Conservation (phyloP, 805 yeast genomes). For the Candida tibetensis region DNA sequence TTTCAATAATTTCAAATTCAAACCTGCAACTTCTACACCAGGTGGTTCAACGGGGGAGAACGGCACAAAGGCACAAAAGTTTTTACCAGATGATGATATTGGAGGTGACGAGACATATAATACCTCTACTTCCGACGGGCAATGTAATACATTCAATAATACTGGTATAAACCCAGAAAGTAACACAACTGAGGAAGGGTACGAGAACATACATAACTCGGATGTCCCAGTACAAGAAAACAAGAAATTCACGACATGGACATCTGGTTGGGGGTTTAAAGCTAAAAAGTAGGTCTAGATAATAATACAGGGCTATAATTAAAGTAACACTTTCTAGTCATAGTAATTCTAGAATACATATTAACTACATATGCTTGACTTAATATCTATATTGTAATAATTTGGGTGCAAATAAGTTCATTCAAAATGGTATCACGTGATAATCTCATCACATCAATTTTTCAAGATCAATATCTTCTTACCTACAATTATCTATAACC, state of each 20-base stretch:
- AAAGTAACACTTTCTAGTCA: too few relatives aligned
- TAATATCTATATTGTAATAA: too few relatives aligned
- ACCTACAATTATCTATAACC: neutral
- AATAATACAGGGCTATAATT: too few relatives aligned
- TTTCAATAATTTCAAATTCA: slow-evolving; percentile 15
- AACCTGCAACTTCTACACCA: slow-evolving; percentile 13
- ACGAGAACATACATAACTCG: slow-evolving; percentile 5
- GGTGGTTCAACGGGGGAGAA: slow-evolving; percentile 1
- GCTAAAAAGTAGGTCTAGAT: slow-evolving; percentile 6
- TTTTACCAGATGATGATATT: slow-evolving; percentile 8
- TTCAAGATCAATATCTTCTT: neutral
- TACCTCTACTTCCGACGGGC: too few relatives aligned
- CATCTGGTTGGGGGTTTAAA: slow-evolving; percentile 17
- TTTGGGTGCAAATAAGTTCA: neutral
- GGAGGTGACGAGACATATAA: neutral
- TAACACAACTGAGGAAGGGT: slow-evolving; percentile 1
- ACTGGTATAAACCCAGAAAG: slow-evolving; percentile 1
- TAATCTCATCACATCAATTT: neutral
- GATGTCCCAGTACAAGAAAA: neutral
- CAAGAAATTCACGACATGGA: slow-evolving; percentile 8
- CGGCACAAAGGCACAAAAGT: slow-evolving; percentile 10
- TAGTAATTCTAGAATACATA: too few relatives aligned
- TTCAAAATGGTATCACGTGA: slow-evolving; percentile 4
- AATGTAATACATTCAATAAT: slow-evolving; percentile 1
- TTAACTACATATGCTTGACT: too few relatives aligned